phyloP scores from a whole-genome alignment of 2,329 filamentous ascomycete species.

The Lachnellula subtilissima region DNA sequence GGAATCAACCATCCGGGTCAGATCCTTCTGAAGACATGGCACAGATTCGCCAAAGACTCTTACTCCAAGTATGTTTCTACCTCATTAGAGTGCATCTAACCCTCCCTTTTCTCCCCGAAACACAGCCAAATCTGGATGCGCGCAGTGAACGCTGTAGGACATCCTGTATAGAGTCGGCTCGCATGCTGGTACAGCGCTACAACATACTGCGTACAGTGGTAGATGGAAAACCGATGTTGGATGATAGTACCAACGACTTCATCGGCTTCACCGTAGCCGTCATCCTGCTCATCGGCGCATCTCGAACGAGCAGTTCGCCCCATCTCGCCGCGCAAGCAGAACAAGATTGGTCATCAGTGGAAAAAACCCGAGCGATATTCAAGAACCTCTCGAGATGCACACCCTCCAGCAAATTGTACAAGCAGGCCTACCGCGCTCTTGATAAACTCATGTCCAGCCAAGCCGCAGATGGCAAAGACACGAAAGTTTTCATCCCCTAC shows the following conservation, averaged over 20 bases:
- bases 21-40: slow-evolving; percentile 21
- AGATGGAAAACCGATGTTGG: slow-evolving; percentile 34
- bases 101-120: slow-evolving; percentile 41
- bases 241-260: slow-evolving; percentile 44
- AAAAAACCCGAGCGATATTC: slow-evolving; percentile 3
- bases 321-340: not conserved
- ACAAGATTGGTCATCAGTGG: slow-evolving; percentile 6
- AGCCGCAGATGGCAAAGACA: slow-evolving; percentile 2
- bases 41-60: slow-evolving; percentile 33
- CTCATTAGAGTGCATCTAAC: slow-evolving; percentile 41
- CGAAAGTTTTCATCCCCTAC: slow-evolving; percentile 8
- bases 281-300: slow-evolving; percentile 36
- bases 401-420: slow-evolving; percentile 10
- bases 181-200: slow-evolving; percentile 38
- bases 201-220: slow-evolving; percentile 33
- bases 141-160: too few species aligned
- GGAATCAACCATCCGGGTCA: slow-evolving; percentile 27
- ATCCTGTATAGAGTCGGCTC: slow-evolving; percentile 36
- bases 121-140: slow-evolving; percentile 13
- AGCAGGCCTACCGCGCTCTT: slow-evolving; percentile 12
- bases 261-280: slow-evolving; percentile 42
- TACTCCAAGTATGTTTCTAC: slow-evolving; percentile 40
- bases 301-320: not conserved
- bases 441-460: not conserved
- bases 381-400: not conserved